Conservation (phyloP, 768 basidiomycete species). For the Leccinum uliginosum region DNA sequence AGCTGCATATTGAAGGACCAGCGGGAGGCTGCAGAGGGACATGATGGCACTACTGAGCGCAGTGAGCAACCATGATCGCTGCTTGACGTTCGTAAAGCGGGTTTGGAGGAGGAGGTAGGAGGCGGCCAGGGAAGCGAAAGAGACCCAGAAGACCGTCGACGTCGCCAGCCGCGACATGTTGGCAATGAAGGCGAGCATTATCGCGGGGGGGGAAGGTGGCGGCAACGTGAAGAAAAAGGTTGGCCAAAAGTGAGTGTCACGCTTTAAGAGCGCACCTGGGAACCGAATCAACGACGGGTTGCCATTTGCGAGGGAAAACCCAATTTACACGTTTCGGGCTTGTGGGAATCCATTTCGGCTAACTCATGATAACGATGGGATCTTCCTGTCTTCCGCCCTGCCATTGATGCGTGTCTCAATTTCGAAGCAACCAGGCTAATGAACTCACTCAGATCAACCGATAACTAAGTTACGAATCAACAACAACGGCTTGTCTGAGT, state of each 20-base stretch:
- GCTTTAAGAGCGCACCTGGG: constrained; percentile 20
- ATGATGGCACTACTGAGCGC: constrained; percentile 37
- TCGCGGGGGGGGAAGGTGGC: constrained; percentile 16
- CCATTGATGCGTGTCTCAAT: constrained; percentile 8
- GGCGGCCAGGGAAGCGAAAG: constrained; percentile 13
- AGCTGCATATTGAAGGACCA: constrained; percentile 28
- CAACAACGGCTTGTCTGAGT: background rate
- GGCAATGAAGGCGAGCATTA: constrained; percentile 16
- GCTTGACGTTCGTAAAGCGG: constrained; percentile 33
- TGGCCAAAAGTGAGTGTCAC: constrained; percentile 8
- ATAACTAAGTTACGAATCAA: no score
- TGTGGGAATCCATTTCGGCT: constrained; percentile 21
- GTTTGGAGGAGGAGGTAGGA: constrained; percentile 31
- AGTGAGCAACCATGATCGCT: constrained; percentile 48
- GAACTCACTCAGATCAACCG: background rate
- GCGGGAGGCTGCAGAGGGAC: constrained; percentile 40
- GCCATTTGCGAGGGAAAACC: constrained; percentile 8
- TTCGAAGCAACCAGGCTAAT: background rate
- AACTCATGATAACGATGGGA: constrained; percentile 13
- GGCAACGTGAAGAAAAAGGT: constrained; percentile 18
- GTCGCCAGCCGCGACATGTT: constrained; percentile 17
- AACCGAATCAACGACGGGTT: constrained; percentile 12
- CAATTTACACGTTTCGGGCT: constrained; percentile 23
- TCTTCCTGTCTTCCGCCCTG: constrained; percentile 1
- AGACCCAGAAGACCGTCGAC: constrained; percentile 22